Percentiles rank a stretch among this genome's conserved stretches.
These are phyloP conservation scores for Corymbia maculata DNA, from an alignment of 345 rosid species.

Conservation along the genomic window DNA sequence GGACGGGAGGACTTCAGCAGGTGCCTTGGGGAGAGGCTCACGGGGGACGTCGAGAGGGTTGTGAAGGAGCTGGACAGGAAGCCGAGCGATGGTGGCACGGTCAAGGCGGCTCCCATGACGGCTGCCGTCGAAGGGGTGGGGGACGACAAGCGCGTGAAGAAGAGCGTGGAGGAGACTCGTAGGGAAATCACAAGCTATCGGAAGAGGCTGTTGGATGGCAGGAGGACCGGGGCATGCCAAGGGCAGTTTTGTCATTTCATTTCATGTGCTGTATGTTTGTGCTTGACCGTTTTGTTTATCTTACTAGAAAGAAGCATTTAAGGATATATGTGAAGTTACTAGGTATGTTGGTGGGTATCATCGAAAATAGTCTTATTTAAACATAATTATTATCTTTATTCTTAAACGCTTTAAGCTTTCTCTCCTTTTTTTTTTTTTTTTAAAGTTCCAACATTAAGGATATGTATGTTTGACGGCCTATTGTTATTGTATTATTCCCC, in stretches of 20 bases:
- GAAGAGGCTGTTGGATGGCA: constrained; percentile 38
- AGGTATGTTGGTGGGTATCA: neutral
- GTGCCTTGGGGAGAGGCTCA: constrained; percentile 56
- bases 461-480: neutral
- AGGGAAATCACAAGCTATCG: constrained; percentile 48
- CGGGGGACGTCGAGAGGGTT: constrained; percentile 41
- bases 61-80: constrained; percentile 46
- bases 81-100: constrained; percentile 1
- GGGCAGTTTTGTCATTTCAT: rapidly evolving
- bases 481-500: too few relatives aligned
- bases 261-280: neutral
- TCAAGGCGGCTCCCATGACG: constrained; percentile 14
- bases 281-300: neutral
- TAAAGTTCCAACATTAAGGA: neutral
- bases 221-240: constrained; percentile 36
- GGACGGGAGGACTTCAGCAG: constrained; percentile 83
- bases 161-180: constrained; percentile 23
- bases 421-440: neutral
- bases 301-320: too few relatives aligned
- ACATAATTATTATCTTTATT: neutral
- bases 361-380: neutral
- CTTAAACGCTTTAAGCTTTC: neutral
- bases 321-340: neutral
- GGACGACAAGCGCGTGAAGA: constrained; percentile 17
- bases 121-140: neutral